Percentiles rank a stretch among this genome's conserved stretches.
phyloP scores from a whole-genome alignment of 2,329 filamentous ascomycete genomes.

The Talaromyces islandicus region DNA sequence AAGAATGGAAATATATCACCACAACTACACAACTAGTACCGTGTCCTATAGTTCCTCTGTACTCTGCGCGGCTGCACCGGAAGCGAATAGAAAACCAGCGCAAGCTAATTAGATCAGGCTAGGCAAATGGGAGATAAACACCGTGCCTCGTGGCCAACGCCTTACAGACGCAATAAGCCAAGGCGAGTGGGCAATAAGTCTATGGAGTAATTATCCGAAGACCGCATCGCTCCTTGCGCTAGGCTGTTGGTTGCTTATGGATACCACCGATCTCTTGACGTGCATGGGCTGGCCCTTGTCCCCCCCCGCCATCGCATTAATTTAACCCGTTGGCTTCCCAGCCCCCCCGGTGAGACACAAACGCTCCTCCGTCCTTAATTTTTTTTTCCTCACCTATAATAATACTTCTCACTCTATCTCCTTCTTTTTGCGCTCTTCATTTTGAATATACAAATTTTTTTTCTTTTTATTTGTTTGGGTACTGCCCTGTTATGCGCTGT shows the following conservation, averaged over 20 bases:
- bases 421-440: not conserved
- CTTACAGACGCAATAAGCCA: not conserved
- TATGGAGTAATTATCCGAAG: not conserved
- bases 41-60: no score
- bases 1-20: not conserved
- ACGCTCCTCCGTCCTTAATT: not conserved
- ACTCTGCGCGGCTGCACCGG: not conserved
- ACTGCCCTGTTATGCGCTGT: not conserved
- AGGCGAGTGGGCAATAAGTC: not conserved
- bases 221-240: not conserved
- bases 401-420: constrained; percentile 2
- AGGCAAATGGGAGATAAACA: not conserved
- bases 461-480: not conserved
- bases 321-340: not conserved
- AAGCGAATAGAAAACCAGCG: not conserved
- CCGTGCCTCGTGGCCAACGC: not conserved
- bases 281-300: not conserved
- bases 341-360: constrained; percentile 6
- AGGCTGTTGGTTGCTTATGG: not conserved
- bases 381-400: not conserved
- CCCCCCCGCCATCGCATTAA: constrained; percentile 11
- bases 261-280: not conserved
- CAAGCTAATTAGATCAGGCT: not conserved
- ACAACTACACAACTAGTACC: no score
- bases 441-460: not conserved